Conservation (phyloP, 1,284 basidiomycete genomes). For the Ceratorhiza oryzae-sativae region DNA sequence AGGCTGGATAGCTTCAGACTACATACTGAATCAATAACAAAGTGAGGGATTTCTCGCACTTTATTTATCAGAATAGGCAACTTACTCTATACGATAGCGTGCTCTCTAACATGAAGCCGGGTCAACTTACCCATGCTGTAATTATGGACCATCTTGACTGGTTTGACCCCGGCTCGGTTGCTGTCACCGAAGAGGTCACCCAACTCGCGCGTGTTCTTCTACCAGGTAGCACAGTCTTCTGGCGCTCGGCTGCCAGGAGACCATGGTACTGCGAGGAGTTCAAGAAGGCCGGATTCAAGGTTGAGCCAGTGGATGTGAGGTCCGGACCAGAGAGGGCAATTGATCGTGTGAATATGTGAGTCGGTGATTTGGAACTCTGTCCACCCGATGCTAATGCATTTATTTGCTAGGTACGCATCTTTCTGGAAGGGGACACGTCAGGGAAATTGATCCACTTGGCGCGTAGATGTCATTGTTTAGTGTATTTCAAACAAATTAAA, state of each 20-base stretch:
- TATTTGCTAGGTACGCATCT: constrained; percentile 50
- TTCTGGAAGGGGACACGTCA: constrained; percentile 51
- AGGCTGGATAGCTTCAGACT: constrained; percentile 71
- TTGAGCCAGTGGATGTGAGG: constrained; percentile 57
- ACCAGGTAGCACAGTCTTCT: constrained; percentile 70
- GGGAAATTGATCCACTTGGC: constrained; percentile 36
- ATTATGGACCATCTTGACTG: constrained; percentile 85
- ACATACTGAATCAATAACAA: constrained; percentile 80
- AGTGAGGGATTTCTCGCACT: constrained; percentile 58
- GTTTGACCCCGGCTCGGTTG: constrained; percentile 66
- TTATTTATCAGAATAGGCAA: neutral
- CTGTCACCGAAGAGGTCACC: constrained; percentile 67
- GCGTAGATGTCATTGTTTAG: no score
- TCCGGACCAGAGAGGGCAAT: constrained; percentile 58
- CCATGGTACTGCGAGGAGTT: constrained; percentile 80
- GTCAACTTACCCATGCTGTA: constrained; percentile 68
- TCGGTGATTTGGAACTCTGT: constrained; percentile 21
- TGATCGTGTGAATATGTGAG: constrained; percentile 71
- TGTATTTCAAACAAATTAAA: no score
- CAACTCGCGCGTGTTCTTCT: constrained; percentile 69
- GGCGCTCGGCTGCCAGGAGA: constrained; percentile 71
- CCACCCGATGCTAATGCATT: neutral
- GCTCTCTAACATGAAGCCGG: constrained; percentile 61
- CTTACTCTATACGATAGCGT: constrained; percentile 54
- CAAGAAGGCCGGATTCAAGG: constrained; percentile 56